Conservation (phyloP, 768 basidiomycete genomes). For the Suillus tomentosus region DNA sequence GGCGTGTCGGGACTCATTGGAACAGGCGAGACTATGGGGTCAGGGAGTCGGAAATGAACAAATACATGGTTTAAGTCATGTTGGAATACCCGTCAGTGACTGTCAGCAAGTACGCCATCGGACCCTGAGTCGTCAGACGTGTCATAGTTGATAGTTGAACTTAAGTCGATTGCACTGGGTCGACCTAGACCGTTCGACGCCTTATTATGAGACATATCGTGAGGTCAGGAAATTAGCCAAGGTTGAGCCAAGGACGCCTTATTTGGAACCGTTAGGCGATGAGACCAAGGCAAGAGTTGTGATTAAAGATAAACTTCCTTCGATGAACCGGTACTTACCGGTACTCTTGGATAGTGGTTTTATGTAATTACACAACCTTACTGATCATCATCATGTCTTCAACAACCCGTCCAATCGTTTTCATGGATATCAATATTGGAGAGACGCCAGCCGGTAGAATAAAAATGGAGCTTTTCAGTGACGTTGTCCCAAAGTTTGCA, state of each 20-base stretch:
- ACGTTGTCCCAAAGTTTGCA: conserved; percentile 90
- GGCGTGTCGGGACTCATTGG: conserved; percentile 38
- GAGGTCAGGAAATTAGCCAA: background rate
- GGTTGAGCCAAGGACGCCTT: background rate
- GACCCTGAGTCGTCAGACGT: background rate
- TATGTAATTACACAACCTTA: background rate
- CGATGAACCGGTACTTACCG: no score
- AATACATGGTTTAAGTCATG: background rate
- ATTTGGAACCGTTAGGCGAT: background rate
- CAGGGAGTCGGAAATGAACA: conserved; percentile 8
- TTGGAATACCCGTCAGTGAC: conserved; percentile 4
- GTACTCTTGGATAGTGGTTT: background rate
- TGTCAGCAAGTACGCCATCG: conserved; percentile 12
- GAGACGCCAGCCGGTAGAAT: conserved; percentile 94
- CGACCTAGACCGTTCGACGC: background rate
- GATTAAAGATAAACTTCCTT: no score
- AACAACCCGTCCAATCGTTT: conserved; percentile 80
- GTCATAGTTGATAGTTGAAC: background rate
- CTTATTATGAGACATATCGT: background rate
- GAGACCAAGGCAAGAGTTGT: no score
- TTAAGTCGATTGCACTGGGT: background rate
- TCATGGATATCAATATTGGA: conserved; percentile 96
- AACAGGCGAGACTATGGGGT: background rate
- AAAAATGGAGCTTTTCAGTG: conserved; percentile 97
- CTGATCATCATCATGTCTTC: conserved; percentile 40